phyloP scores from a whole-genome alignment of 2,329 filamentous ascomycete genomes.

The Penicillium expansum region DNA sequence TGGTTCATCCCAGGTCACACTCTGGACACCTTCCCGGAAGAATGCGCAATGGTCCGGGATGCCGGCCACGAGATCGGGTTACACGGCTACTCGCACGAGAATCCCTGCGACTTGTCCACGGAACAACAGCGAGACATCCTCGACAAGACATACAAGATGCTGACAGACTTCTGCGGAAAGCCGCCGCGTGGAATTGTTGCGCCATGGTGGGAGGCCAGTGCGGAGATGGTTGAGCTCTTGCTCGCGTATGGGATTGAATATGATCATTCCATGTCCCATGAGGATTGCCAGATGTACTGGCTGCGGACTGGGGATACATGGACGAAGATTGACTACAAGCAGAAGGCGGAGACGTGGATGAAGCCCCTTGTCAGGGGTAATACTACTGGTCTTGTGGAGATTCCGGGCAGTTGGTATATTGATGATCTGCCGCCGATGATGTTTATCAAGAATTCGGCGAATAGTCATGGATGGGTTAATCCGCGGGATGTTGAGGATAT shows the following conservation, averaged over 20 bases:
- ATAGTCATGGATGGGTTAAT: slow-evolving; percentile 59
- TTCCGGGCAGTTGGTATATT: slow-evolving; percentile 46
- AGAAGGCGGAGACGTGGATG: slow-evolving; percentile 46
- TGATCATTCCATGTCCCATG: slow-evolving; percentile 46
- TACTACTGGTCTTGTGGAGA: slow-evolving; percentile 41
- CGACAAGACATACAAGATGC: slow-evolving; percentile 70
- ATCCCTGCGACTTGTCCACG: slow-evolving; percentile 67
- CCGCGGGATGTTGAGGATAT: slow-evolving; percentile 57
- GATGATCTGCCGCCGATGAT: slow-evolving; percentile 47
- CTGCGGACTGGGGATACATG: slow-evolving; percentile 43
- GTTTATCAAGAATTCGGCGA: slow-evolving; percentile 47
- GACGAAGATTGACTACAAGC: slow-evolving; percentile 44
- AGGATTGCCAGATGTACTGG: slow-evolving; percentile 47
- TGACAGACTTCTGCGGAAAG: slow-evolving; percentile 72
- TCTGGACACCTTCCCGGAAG: slow-evolving; percentile 64
- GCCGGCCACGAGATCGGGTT: slow-evolving; percentile 64
- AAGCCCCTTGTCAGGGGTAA: slow-evolving; percentile 40
- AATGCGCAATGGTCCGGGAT: slow-evolving; percentile 61
- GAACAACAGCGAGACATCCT: slow-evolving; percentile 75
- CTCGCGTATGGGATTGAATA: slow-evolving; percentile 46
- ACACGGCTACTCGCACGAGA: slow-evolving; percentile 74
- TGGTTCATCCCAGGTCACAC: slow-evolving; percentile 65
- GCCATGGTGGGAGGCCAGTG: slow-evolving; percentile 69
- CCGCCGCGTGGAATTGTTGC: slow-evolving; percentile 70
- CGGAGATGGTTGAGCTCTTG: slow-evolving; percentile 57